Evolutionary conservation across 2,329 filamentous ascomycete genomes (phyloP), one percentile per base, ranked within the genome.

Genomic region (Neopestalotiopsis sp.): DNA sequence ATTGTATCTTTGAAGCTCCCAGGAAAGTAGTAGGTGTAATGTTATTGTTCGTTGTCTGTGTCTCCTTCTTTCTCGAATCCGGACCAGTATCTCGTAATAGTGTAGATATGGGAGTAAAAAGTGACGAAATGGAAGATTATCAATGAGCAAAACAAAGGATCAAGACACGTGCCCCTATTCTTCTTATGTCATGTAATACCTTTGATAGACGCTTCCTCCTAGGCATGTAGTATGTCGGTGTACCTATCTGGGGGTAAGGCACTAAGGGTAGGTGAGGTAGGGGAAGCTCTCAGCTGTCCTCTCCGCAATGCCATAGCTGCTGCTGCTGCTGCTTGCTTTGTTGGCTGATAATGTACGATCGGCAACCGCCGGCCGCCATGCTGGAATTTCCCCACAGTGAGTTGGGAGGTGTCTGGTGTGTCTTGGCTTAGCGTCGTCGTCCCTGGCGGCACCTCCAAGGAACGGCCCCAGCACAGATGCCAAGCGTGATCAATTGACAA

Each of bases 1-100:
- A 91, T 91, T 59, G 81, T 81, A 32, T 34, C 17, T 34, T 45
- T 28, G 24, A 28, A 28, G 24, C 3, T 4, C 4, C 24, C 24
- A 28, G 24, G 38, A 38, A 61, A 5, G 20, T 32, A 34, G 28
- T 40, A n/a, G 13, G 17, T n/a, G 32, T n/a, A 13, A 1, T 34
- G 14, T 42, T 62, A 3, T 2, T 6, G 24, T 59, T 4, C 6
- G 13, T 30, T 56, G 7, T 56, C 20, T 56, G 6, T 24, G 0
- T 56, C 49, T 14, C 1, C 9, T 56, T 9, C 49, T 20, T 56
- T 56, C 24, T 56, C 49, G 4, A 38, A 38, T 38, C 34, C 2
- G 34, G 49, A 4, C 17, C 49, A n/a, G 20, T 10, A 12, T 56
- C 5, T 14, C 20, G 49, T 17, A 24, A n/a, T 56, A 56, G 17